Percentiles rank a stretch among this genome's conserved stretches.
Conservation (phyloP, 2,329 filamentous ascomycete genomes). For the Colletotrichum sp. region DNA sequence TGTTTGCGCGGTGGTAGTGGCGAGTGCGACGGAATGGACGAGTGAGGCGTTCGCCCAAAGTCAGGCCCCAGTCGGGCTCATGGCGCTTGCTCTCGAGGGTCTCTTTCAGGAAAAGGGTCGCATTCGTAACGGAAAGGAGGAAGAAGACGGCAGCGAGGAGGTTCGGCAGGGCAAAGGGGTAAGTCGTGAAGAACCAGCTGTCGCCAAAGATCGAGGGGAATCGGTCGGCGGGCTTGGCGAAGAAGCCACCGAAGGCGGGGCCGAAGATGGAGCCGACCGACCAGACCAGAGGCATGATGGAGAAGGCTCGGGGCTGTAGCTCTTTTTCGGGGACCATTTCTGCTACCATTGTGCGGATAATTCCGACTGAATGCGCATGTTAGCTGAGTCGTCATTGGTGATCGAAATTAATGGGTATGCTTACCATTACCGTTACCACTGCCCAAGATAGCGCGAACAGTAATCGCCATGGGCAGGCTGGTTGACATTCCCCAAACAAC, state of each 20-base stretch:
- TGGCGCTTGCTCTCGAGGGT: constrained; percentile 77
- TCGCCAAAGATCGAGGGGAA: constrained; percentile 74
- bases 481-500: constrained; percentile 85
- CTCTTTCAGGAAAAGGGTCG: constrained; percentile 84
- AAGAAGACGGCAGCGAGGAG: constrained; percentile 80
- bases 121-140: constrained; percentile 74
- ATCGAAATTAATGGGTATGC: not conserved
- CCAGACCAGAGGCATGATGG: constrained; percentile 91
- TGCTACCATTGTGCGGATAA: constrained; percentile 89
- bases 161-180: constrained; percentile 87
- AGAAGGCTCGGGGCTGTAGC: constrained; percentile 88
- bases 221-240: constrained; percentile 80
- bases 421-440: constrained; percentile 83
- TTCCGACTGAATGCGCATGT: constrained; percentile 66
- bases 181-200: constrained; percentile 72
- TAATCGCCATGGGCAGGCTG: constrained; percentile 79
- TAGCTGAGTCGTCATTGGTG: not conserved
- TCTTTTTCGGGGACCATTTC: constrained; percentile 90
- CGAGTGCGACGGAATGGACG: constrained; percentile 33
- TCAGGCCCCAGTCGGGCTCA: constrained; percentile 75
- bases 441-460: constrained; percentile 79
- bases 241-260: constrained; percentile 84
- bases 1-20: constrained; percentile 27
- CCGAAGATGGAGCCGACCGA: constrained; percentile 87
- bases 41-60: constrained; percentile 72